These are phyloP conservation scores for Lasiodiplodia hormozganensis DNA, from an alignment of 2,329 filamentous ascomycete genomes.

Conservation along the genomic window DNA sequence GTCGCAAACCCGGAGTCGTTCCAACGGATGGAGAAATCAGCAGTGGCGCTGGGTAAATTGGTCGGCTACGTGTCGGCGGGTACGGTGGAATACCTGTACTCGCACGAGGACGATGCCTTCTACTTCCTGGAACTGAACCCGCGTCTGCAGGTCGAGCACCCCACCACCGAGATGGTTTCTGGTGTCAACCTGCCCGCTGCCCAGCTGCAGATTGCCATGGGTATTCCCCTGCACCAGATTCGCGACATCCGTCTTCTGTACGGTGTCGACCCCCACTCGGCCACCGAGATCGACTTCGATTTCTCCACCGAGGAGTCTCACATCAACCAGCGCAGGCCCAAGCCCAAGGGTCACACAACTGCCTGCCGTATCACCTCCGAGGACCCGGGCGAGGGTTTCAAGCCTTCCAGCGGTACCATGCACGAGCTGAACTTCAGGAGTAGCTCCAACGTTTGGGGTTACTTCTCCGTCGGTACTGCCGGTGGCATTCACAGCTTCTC, in stretches of 20 bases:
- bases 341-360: constrained; percentile 95
- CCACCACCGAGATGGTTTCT: constrained; percentile 98
- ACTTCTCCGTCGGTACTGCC: constrained; percentile 97
- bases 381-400: constrained; percentile 98
- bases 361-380: constrained; percentile 99
- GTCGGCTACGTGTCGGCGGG: constrained; percentile 98
- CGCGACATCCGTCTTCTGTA: constrained; percentile 96
- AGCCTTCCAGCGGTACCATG: constrained; percentile 98
- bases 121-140: constrained; percentile 99
- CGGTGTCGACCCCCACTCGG: constrained; percentile 87
- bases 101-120: constrained; percentile 96
- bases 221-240: constrained; percentile 92
- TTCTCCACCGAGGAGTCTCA: constrained; percentile 87
- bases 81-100: constrained; percentile 99
- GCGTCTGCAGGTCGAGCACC: constrained; percentile 98
- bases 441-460: constrained; percentile 99
- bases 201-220: constrained; percentile 98
- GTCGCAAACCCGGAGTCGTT: constrained; percentile 91
- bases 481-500: constrained; percentile 99
- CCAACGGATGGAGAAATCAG: constrained; percentile 94
- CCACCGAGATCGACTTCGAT: constrained; percentile 92
- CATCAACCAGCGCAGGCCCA: constrained; percentile 85
- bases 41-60: constrained; percentile 88
- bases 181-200: constrained; percentile 97
- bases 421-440: constrained; percentile 99